Base-by-base conservation (phyloP, 148 eudicot species). In the Fagopyrum esculentum region DNA sequence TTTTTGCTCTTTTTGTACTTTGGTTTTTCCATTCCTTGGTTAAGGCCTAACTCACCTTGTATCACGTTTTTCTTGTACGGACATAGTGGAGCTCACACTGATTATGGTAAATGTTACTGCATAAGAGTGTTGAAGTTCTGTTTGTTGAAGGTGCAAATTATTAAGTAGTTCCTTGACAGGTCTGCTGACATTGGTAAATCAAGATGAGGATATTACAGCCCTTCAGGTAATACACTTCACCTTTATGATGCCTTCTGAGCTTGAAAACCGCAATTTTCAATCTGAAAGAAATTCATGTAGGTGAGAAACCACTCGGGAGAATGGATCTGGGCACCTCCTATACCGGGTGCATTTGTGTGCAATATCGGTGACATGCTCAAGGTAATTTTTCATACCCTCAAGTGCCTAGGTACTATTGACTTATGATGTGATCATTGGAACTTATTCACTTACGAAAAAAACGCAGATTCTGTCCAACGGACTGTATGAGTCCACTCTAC, bases 351-450 rank as follows among this genome's bases (percentile, higher is more conserved):
- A 78, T 95, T 95, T 80, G 92, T 95, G 60, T 92, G 99, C 87
- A 95, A 95, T 66, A 92, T 92, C 11, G 96, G 97, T 15, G 94
- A 95, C 81, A 95, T 95, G 99, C 80, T 95, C 9, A 92, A 95
- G 99, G 99, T 95, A 77, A 10, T 54, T 69, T 50, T 75, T 80
- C 29, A 17, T 70, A 15, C 59, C 49, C 47, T 75, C 43, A 70
- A 51, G 45, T 50, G 22, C 51, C 30, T 44, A 45, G 19, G 19
- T 16, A 59, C 48, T 26, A 74, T 69, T 35, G 16, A 45, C 45
- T 43, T 40, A 19, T 5, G 19, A 70, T 22, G 11, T 44, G n/a
- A 11, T 45, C 9, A 2, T 43, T 54, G 76, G 57, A 77, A 17
- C 60, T 54, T 44, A 16, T 40, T 1, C 50, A 60, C 56, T 69